phyloP scores from a whole-genome alignment of 352 stramenopile genomes.

The Phytophthora litchii region DNA sequence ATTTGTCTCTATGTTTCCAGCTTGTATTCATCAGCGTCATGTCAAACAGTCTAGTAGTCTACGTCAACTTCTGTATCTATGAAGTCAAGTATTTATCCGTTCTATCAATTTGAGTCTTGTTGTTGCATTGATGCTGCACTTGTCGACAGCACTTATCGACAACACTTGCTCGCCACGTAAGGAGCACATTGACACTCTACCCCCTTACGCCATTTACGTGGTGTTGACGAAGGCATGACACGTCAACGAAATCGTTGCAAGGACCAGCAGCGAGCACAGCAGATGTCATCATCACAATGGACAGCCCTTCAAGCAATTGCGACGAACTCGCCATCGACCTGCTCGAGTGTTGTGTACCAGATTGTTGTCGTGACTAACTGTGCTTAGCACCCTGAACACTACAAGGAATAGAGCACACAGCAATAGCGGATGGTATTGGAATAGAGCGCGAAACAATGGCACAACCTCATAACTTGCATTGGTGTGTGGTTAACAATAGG shows the following conservation, averaged over 20 bases:
- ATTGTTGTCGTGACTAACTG: background rate
- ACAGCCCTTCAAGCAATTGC: constrained; percentile 29
- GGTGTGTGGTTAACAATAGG: constrained; percentile 23
- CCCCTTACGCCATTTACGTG: constrained; percentile 1
- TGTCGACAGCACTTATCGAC: too few relatives aligned
- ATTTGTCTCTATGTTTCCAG: constrained; percentile 37
- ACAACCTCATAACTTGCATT: constrained; percentile 37
- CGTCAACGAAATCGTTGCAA: constrained; percentile 6
- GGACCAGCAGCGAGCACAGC: too few relatives aligned
- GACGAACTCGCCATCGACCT: constrained; percentile 5
- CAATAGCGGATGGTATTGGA: constrained; percentile 15
- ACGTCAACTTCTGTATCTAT: constrained; percentile 25
- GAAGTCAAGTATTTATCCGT: constrained; percentile 33
- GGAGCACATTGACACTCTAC: constrained; percentile 2
- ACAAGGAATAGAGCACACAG: too few relatives aligned
- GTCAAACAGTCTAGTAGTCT: constrained; percentile 30
- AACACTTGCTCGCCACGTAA: constrained; percentile 2
- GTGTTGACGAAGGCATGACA: constrained; percentile 7
- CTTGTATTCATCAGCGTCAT: constrained; percentile 36
- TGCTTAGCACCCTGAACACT: background rate
- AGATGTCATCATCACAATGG: constrained; percentile 12
- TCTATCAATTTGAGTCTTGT: constrained; percentile 4
- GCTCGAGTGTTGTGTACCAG: constrained; percentile 11
- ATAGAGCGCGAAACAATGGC: constrained; percentile 26
- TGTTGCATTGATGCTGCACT: too few relatives aligned